phyloP scores from a whole-genome alignment of 2,329 filamentous ascomycete species.

The Pseudocercospora musae region DNA sequence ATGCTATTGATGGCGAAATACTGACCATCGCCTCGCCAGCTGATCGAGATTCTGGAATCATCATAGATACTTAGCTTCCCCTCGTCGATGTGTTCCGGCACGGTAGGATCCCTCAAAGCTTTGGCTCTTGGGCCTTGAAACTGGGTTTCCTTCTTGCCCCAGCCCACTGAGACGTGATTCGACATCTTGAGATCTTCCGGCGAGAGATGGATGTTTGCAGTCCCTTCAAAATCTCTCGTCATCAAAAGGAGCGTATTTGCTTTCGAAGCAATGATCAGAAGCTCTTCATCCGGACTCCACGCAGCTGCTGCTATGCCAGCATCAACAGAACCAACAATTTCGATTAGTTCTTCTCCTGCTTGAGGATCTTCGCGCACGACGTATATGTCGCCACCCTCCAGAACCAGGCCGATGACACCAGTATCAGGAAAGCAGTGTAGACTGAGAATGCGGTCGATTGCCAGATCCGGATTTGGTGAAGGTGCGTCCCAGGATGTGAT shows the following conservation, averaged over 20 bases:
- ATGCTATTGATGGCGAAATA: slow-evolving; percentile 83
- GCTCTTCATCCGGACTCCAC: slow-evolving; percentile 94
- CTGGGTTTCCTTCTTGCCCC: slow-evolving; percentile 97
- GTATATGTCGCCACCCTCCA: slow-evolving; percentile 88
- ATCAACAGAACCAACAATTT: slow-evolving; percentile 93
- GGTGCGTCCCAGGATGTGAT: slow-evolving; percentile 89
- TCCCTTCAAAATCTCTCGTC: slow-evolving; percentile 84
- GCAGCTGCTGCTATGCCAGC: slow-evolving; percentile 82
- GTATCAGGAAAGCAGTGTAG: slow-evolving; percentile 85
- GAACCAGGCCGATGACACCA: slow-evolving; percentile 71
- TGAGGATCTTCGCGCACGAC: slow-evolving; percentile 71
- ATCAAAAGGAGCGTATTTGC: slow-evolving; percentile 81
- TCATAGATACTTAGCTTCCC: slow-evolving; percentile 74
- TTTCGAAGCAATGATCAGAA: slow-evolving; percentile 78
- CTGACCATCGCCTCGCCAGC: slow-evolving; percentile 91
- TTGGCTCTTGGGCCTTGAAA: slow-evolving; percentile 73
- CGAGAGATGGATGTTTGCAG: slow-evolving; percentile 70
- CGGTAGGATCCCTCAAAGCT: slow-evolving; percentile 86
- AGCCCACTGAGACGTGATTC: slow-evolving; percentile 89
- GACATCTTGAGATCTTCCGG: slow-evolving; percentile 76
- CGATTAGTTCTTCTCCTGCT: slow-evolving; percentile 72
- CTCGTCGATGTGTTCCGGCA: slow-evolving; percentile 87
- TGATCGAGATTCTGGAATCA: slow-evolving; percentile 66
- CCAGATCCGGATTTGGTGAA: slow-evolving; percentile 71
- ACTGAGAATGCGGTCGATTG: slow-evolving; percentile 70